phyloP scores from a whole-genome alignment of 1,284 basidiomycete species.

The Fomitopsis schrenkii region DNA sequence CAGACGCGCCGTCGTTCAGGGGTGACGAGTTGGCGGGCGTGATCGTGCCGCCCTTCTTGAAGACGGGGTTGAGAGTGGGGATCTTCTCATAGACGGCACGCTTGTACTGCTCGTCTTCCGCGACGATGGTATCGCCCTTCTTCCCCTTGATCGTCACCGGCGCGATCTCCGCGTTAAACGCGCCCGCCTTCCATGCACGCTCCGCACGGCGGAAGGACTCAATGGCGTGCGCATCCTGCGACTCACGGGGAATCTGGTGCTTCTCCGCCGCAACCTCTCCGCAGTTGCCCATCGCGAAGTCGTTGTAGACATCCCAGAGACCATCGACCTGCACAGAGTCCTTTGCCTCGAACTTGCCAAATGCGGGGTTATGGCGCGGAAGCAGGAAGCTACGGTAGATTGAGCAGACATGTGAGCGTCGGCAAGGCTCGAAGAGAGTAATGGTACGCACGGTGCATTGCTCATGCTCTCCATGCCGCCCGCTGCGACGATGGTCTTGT shows the following conservation, averaged over 20 bases:
- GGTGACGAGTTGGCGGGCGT: constrained; percentile 97
- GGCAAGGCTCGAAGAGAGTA: background rate
- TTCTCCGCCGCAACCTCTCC: constrained; percentile 88
- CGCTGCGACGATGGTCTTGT: constrained; percentile 84
- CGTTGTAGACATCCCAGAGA: constrained; percentile 94
- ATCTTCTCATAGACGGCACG: constrained; percentile 92
- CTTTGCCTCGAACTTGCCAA: constrained; percentile 84
- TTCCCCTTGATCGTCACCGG: constrained; percentile 93
- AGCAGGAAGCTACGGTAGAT: constrained; percentile 72
- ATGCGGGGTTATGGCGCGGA: constrained; percentile 83
- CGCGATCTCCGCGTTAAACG: constrained; percentile 86
- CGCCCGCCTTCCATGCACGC: constrained; percentile 84
- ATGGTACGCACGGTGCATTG: constrained; percentile 76
- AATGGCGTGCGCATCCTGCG: constrained; percentile 88
- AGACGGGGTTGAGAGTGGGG: constrained; percentile 81
- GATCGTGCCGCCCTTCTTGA: constrained; percentile 89
- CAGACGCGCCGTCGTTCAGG: constrained; percentile 96
- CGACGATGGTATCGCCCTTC: constrained; percentile 88
- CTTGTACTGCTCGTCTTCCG: constrained; percentile 98
- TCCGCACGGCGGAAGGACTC: constrained; percentile 94
- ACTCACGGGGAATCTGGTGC: constrained; percentile 79
- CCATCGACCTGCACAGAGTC: constrained; percentile 94
- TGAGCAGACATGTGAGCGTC: background rate
- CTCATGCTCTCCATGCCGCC: constrained; percentile 99
- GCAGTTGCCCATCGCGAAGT: constrained; percentile 96